These are phyloP conservation scores for Brettanomyces naardenensis DNA, from an alignment of 805 yeast genomes.

Conservation along the genomic window DNA sequence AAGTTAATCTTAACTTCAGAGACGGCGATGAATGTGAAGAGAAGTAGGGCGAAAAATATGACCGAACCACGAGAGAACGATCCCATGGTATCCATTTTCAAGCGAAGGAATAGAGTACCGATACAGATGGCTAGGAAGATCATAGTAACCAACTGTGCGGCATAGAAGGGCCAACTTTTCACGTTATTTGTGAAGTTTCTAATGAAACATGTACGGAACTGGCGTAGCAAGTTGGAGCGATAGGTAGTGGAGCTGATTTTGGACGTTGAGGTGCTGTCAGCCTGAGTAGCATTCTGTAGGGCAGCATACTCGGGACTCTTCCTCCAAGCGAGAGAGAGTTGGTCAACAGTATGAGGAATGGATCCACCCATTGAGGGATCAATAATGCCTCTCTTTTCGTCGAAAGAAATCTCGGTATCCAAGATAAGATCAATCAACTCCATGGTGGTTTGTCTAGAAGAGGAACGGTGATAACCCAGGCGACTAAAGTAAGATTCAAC, in stretches of 20 bases:
- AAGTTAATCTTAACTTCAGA: slow-evolving; percentile 40
- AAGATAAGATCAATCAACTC: slow-evolving; percentile 20
- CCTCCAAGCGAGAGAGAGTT: slow-evolving; percentile 55
- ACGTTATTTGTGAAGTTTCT: slow-evolving; percentile 48
- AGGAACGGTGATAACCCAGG: slow-evolving; percentile 44
- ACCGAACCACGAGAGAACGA: slow-evolving; percentile 62
- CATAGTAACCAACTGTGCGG: slow-evolving; percentile 39
- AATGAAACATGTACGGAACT: slow-evolving; percentile 32
- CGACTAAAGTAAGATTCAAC: slow-evolving; percentile 52
- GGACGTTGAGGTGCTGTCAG: not conserved
- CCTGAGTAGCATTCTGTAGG: slow-evolving; percentile 10
- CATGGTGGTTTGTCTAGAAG: slow-evolving; percentile 15
- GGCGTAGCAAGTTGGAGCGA: not conserved
- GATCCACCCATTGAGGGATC: slow-evolving; percentile 10
- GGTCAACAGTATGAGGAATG: slow-evolving; percentile 56
- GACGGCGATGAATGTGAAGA: slow-evolving; percentile 40
- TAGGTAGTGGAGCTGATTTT: not conserved
- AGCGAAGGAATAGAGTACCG: slow-evolving; percentile 55
- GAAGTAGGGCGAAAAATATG: slow-evolving; percentile 50
- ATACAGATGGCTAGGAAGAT: slow-evolving; percentile 49
- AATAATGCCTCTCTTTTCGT: slow-evolving; percentile 18
- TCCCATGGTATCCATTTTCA: slow-evolving; percentile 42
- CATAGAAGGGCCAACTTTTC: slow-evolving; percentile 49
- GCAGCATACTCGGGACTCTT: slow-evolving; percentile 34
- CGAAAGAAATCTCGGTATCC: slow-evolving; percentile 9